A percentile compares a stretch with the other conserved stretches of the same genome.
These are phyloP conservation scores for Aspergillus jensenii DNA, from an alignment of 2,329 filamentous ascomycete species.

Conservation along the genomic window DNA sequence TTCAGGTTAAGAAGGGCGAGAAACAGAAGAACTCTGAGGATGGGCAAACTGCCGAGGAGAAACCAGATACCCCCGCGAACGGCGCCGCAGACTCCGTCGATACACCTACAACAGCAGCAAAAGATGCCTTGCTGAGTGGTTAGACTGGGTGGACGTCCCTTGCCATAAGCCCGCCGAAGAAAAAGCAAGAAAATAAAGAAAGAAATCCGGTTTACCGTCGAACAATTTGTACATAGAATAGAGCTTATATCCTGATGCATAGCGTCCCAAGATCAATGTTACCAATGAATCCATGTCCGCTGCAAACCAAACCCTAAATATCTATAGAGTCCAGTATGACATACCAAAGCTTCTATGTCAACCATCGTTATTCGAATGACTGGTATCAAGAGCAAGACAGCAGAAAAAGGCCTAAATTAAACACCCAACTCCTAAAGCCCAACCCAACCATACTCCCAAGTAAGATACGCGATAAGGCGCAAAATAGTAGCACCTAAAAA, in stretches of 20 bases:
- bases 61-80: slow-evolving; percentile 5
- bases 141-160: slow-evolving; percentile 9
- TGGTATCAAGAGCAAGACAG: slow-evolving; percentile 8
- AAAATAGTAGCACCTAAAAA: slow-evolving; percentile 53
- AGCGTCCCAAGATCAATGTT: slow-evolving; percentile 1
- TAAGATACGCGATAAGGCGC: neutral
- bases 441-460: neutral
- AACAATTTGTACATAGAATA: slow-evolving; percentile 7
- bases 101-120: slow-evolving; percentile 20
- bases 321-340: neutral
- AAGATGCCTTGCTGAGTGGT: slow-evolving; percentile 32
- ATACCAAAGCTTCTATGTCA: neutral
- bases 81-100: slow-evolving; percentile 13
- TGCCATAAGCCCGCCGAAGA: no score
- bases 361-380: neutral
- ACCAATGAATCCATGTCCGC: neutral
- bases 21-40: slow-evolving; percentile 17
- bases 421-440: slow-evolving; percentile 8
- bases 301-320: no score
- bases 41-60: slow-evolving; percentile 4
- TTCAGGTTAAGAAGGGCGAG: slow-evolving; percentile 67
- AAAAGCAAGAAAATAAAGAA: neutral
- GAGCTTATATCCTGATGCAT: slow-evolving; percentile 6
- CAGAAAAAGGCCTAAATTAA: neutral
- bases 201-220: neutral